Percentiles rank a stretch among this genome's conserved stretches.
Evolutionary conservation across 805 yeast species (phyloP).

Genomic region (Teunomyces kruisii): DNA sequence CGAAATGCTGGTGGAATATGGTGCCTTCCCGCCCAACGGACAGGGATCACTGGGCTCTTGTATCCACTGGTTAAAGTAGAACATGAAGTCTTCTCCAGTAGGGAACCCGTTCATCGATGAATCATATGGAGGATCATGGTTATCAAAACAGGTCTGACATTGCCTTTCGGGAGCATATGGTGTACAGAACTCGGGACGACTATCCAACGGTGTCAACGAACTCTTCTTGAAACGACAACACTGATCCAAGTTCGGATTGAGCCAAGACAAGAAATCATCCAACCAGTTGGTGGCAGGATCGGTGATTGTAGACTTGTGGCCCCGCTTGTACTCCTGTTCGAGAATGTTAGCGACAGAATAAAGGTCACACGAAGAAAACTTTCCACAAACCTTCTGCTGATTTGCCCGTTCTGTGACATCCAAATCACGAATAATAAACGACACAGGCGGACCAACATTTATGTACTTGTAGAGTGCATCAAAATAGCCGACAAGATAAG

Average conservation of each 20-base stretch:
- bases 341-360: slow-evolving; percentile 76
- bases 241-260: slow-evolving; percentile 81
- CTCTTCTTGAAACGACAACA: slow-evolving; percentile 76
- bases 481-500: slow-evolving; percentile 80
- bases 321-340: slow-evolving; percentile 79
- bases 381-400: slow-evolving; percentile 82
- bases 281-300: slow-evolving; percentile 92
- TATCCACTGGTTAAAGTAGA: slow-evolving; percentile 78
- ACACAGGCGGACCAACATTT: slow-evolving; percentile 90
- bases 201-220: slow-evolving; percentile 27
- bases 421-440: slow-evolving; percentile 71
- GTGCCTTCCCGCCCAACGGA: slow-evolving; percentile 94
- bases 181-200: slow-evolving; percentile 54
- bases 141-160: slow-evolving; percentile 71
- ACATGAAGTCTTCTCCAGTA: slow-evolving; percentile 64
- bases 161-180: slow-evolving; percentile 66
- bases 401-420: slow-evolving; percentile 59
- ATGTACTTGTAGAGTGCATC: slow-evolving; percentile 69
- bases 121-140: slow-evolving; percentile 61
- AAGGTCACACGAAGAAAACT: slow-evolving; percentile 80
- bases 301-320: slow-evolving; percentile 60
- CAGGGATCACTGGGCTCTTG: slow-evolving; percentile 83
- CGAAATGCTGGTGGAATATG: slow-evolving; percentile 65
- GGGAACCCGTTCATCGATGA: slow-evolving; percentile 84
- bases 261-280: slow-evolving; percentile 84